Evolutionary conservation across 2,329 filamentous ascomycete species (phyloP).

Genomic region (Tolypocladium album): DNA sequence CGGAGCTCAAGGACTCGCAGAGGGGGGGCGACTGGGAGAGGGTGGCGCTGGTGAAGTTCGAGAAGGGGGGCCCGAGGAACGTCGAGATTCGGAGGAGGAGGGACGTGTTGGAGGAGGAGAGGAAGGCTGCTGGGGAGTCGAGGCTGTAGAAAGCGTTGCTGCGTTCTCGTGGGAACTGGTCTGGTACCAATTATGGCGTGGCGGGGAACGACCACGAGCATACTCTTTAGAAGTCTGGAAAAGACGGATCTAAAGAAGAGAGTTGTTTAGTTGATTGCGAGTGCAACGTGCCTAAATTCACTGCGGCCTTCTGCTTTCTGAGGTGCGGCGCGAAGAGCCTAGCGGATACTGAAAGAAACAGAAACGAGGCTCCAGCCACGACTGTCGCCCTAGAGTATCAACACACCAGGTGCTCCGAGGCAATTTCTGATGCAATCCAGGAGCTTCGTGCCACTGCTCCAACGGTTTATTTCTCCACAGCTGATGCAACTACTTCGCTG

Average conservation of each 20-base stretch:
- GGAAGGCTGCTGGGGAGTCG: slow-evolving; percentile 8
- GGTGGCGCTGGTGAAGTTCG: slow-evolving; percentile 47
- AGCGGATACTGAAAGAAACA: not conserved
- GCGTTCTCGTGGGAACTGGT: not conserved
- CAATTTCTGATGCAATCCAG: not conserved
- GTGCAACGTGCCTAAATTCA: not conserved
- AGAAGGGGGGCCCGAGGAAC: slow-evolving; percentile 36
- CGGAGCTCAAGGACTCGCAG: slow-evolving; percentile 36
- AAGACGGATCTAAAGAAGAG: not conserved
- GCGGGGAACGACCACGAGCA: not conserved
- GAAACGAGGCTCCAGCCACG: not conserved
- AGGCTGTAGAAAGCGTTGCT: not conserved
- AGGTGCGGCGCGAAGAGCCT: not conserved
- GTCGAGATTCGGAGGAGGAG: slow-evolving; percentile 41
- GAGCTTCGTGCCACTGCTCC: not conserved
- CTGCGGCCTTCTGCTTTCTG: not conserved
- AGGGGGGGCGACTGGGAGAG: slow-evolving; percentile 46
- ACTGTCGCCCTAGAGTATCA: not conserved
- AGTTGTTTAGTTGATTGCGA: too few species aligned
- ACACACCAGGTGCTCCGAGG: not conserved
- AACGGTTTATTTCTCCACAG: too few species aligned
- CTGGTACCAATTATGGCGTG: not conserved
- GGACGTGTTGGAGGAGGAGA: slow-evolving; percentile 38
- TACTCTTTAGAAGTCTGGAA: not conserved
- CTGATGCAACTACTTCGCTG: too few species aligned